These are phyloP conservation scores for Phyllostachys edulis DNA, from an alignment of 176 grass and related monocot species.

Conservation along the genomic window DNA sequence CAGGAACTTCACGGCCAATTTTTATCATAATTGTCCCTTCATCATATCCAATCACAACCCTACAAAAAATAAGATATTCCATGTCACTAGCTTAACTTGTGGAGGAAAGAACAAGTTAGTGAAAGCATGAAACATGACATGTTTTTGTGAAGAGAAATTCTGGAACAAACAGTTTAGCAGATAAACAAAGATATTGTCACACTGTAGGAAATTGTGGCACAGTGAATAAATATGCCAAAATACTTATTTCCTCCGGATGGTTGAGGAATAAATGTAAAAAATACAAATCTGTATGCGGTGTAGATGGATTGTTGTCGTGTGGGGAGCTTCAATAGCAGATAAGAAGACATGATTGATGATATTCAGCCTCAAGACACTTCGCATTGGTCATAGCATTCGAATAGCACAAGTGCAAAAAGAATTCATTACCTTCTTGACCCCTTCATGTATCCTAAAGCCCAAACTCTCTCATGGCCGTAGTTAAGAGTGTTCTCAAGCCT, in stretches of 20 bases:
- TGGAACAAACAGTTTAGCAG: background rate
- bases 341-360: background rate
- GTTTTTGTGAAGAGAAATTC: background rate
- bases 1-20: slow-evolving; percentile 96
- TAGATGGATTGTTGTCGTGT: background rate
- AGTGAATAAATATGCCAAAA: background rate
- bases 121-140: background rate
- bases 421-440: slow-evolving; percentile 78
- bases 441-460: slow-evolving; percentile 95
- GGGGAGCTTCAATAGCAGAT: slow-evolving; percentile 6
- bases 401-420: background rate
- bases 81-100: slow-evolving; percentile 20
- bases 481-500: slow-evolving; percentile 99
- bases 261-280: slow-evolving; percentile 16
- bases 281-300: background rate
- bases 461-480: slow-evolving; percentile 95
- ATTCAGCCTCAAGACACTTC: slow-evolving; percentile 1
- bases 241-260: background rate
- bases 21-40: slow-evolving; percentile 99
- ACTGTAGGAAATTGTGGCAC: background rate
- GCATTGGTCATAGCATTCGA: background rate
- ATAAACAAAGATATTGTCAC: background rate
- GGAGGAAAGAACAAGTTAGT: slow-evolving; percentile 21
- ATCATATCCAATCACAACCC: slow-evolving; percentile 96
- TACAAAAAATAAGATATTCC: slow-evolving; percentile 31